phyloP scores from a whole-genome alignment of 2,329 filamentous ascomycete genomes.

The Fusarium virguliforme region DNA sequence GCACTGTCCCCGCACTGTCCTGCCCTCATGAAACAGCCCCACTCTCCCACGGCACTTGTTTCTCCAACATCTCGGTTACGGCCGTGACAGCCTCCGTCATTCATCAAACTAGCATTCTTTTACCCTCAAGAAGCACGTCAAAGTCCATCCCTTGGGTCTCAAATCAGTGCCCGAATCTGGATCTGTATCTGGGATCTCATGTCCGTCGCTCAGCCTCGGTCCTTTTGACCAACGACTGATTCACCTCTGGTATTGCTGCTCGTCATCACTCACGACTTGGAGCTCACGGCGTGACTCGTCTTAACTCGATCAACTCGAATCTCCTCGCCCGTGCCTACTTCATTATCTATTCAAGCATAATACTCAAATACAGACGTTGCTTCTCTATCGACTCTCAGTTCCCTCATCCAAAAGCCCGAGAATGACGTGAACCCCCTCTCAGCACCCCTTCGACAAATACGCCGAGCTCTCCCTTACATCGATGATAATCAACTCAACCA shows the following conservation, averaged over 20 bases:
- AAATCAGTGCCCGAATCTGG: conserved; percentile 6
- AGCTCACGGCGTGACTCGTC: neutral
- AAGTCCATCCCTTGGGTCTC: conserved; percentile 13
- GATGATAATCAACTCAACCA: conserved; percentile 15
- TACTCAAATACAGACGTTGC: neutral
- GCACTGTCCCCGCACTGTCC: conserved; percentile 45
- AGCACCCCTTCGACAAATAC: conserved; percentile 29
- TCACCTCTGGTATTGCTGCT: conserved; percentile 10
- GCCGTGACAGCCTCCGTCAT: conserved; percentile 36
- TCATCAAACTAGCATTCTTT: conserved; percentile 45
- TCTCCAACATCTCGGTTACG: conserved; percentile 48
- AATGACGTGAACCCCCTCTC: conserved; percentile 29
- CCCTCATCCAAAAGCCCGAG: conserved; percentile 15
- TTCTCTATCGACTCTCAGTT: conserved; percentile 4
- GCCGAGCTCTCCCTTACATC: conserved; percentile 34
- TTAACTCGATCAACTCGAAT: neutral
- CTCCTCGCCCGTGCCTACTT: conserved; percentile 16
- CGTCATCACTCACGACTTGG: conserved; percentile 6
- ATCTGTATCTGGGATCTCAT: neutral
- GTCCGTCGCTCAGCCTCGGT: conserved; percentile 13
- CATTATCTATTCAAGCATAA: neutral
- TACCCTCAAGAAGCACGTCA: conserved; percentile 17
- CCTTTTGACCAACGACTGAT: conserved; percentile 7
- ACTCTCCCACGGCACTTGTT: conserved; percentile 46
- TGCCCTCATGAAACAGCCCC: conserved; percentile 38